Percentiles rank a stretch among this genome's conserved stretches.
phyloP scores from a whole-genome alignment of 768 basidiomycete genomes.

The Punctularia strigosozonata region DNA sequence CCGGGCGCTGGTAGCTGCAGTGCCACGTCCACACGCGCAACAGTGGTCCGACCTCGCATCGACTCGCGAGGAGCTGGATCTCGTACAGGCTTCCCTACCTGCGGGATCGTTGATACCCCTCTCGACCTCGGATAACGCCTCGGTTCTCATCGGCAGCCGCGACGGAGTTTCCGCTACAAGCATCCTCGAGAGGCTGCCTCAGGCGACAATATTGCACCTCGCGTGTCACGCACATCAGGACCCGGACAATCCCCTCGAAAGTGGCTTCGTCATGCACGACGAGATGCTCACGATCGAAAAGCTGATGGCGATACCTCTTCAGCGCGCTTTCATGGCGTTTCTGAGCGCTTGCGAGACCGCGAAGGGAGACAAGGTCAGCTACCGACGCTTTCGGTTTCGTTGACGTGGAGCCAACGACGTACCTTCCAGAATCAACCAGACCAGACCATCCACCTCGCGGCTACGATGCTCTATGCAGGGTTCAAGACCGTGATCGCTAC shows the following conservation, averaged over 20 bases:
- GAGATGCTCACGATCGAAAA: slow-evolving; percentile 4
- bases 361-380: slow-evolving; percentile 2
- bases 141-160: too few species aligned
- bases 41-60: not conserved
- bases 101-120: not conserved
- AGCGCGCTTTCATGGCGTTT: slow-evolving; percentile 8
- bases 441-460: slow-evolving; percentile 6
- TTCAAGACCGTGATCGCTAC: slow-evolving; percentile 4
- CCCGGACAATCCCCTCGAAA: slow-evolving; percentile 3
- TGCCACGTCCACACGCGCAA: not conserved
- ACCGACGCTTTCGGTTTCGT: too few species aligned
- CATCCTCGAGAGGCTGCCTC: not conserved
- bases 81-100: not conserved
- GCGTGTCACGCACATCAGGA: slow-evolving; percentile 11
- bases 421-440: slow-evolving; percentile 1
- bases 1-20: not conserved
- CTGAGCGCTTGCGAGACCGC: slow-evolving; percentile 10
- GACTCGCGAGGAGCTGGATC: not conserved
- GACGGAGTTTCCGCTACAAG: not conserved
- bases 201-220: slow-evolving; percentile 6
- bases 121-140: too few species aligned
- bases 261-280: slow-evolving; percentile 6
- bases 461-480: slow-evolving; percentile 3
- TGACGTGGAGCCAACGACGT: too few species aligned
- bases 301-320: not conserved